These are phyloP conservation scores for Nannochloropsis gaditana DNA, from an alignment of 108 stramenopile species.

Conservation along the genomic window DNA sequence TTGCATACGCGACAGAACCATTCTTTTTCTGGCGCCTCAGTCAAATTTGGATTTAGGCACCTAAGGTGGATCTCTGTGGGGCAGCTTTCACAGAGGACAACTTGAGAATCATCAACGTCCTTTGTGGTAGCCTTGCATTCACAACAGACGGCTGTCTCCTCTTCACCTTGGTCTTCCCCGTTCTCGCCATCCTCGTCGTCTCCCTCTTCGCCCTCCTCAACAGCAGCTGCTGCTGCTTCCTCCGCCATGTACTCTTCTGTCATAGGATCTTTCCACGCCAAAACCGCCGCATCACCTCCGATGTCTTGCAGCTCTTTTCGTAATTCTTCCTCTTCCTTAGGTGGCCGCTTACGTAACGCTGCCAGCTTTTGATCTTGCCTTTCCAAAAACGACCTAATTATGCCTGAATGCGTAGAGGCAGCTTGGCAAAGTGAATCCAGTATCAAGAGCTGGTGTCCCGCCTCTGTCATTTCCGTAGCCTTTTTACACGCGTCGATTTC, in stretches of 20 bases:
- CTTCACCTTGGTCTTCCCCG: neutral
- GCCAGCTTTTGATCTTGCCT: neutral
- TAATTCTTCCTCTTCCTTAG: slow-evolving; percentile 17
- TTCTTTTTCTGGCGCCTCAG: slow-evolving; percentile 19
- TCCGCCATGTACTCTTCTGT: slow-evolving; percentile 13
- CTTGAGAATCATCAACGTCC: slow-evolving; percentile 10
- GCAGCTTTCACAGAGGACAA: neutral
- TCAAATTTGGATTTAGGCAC: neutral
- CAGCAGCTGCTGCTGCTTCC: neutral
- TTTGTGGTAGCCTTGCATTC: neutral
- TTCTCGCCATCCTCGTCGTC: slow-evolving; percentile 11
- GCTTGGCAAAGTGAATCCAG: slow-evolving; percentile 9
- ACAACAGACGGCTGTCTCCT: neutral
- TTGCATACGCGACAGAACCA: neutral
- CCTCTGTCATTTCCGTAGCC: neutral
- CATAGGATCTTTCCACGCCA: neutral
- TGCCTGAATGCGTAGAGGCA: slow-evolving; percentile 9
- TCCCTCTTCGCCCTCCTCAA: neutral
- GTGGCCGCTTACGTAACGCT: slow-evolving; percentile 3
- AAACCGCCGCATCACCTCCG: neutral
- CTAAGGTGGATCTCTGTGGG: slow-evolving; percentile 11
- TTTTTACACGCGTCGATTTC: neutral
- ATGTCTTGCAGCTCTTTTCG: slow-evolving; percentile 13
- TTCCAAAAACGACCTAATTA: neutral
- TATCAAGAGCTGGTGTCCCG: neutral